Percentiles rank a stretch among this genome's conserved stretches.
These are phyloP conservation scores for Colletotrichum endophyticum DNA, from an alignment of 2,329 filamentous ascomycete species.

Conservation along the genomic window DNA sequence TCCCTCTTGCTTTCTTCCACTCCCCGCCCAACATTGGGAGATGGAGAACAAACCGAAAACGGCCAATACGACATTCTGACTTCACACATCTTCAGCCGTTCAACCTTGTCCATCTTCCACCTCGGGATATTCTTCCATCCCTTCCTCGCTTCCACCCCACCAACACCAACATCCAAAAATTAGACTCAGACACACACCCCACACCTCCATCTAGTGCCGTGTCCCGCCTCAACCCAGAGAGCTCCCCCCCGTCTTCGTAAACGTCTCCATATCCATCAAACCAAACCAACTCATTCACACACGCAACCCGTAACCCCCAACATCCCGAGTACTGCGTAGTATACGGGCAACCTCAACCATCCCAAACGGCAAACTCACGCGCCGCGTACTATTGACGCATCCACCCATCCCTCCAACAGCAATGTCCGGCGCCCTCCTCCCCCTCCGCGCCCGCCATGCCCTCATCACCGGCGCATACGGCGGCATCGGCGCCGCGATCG, in stretches of 20 bases:
- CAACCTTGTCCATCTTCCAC: background rate
- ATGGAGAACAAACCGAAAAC: background rate
- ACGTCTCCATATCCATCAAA: background rate
- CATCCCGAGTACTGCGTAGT: background rate
- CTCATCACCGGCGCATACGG: slow-evolving; percentile 75
- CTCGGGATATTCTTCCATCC: background rate
- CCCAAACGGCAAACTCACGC: background rate
- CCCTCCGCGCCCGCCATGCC: slow-evolving; percentile 51
- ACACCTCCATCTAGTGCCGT: background rate
- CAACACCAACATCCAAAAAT: background rate
- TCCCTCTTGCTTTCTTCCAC: background rate
- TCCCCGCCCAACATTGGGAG: background rate
- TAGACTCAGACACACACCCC: background rate
- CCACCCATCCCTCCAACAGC: background rate
- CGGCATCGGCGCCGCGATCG: slow-evolving; percentile 73
- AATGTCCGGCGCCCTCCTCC: slow-evolving; percentile 9
- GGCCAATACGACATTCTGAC: background rate
- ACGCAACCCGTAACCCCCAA: background rate
- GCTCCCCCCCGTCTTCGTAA: background rate
- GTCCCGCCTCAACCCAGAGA: background rate
- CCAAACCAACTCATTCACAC: background rate
- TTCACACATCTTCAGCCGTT: background rate
- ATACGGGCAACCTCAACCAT: background rate
- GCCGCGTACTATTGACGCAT: background rate
- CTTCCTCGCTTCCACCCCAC: background rate